Base-by-base conservation (phyloP, 2,329 filamentous ascomycete genomes). In the Xylaria sp. region DNA sequence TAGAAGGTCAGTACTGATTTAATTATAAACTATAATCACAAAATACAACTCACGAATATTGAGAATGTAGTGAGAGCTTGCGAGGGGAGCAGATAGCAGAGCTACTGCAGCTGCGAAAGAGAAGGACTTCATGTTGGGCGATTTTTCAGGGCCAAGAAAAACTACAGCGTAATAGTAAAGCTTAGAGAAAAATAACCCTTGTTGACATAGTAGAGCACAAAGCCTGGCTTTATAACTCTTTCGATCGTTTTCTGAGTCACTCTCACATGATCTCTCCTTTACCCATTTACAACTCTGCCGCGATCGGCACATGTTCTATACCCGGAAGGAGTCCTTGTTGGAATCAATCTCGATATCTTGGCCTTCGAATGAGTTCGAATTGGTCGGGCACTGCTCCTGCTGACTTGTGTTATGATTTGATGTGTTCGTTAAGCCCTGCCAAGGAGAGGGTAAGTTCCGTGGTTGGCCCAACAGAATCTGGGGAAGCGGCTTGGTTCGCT, bases 1-100 rank as follows among this genome's bases (percentile, higher is more conserved):
- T 7, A 15, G 21, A 12, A 3, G 3, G 9, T 64, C 14, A 64
- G 47, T 45, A 14, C 12, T 1, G 8, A 31, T 6, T 1, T 54
- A 5, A 3, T 19, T 5, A 12, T 15, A n/a, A 21, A 4, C 15
- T n/a, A 19, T 14, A 1, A 2, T 49, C 4, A 40, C 12, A 3
- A 3, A 4, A n/a, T 7, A 8, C 12, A 2, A 14, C 68, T 42
- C 62, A 70, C 68, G 71, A 56, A 75, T 75, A 65, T 74, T 75
- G 65, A 79, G 74, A 65, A 76, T 76, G 68, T 77, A 76, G 70
- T 75, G 75, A 37, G 65, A 67, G 57, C 66, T 69, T 17, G 60
- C 68, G 6, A 70, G 62, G 21, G 68, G 67, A 57, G 68, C 68
- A 61, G 57, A 68, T 63, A 70, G 68, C 60, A 70, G 54, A 42